Percentiles rank a stretch among this genome's conserved stretches.
phyloP scores from a whole-genome alignment of 1,139 yeast genomes.

The Kurtzmaniella quercitrusa region DNA sequence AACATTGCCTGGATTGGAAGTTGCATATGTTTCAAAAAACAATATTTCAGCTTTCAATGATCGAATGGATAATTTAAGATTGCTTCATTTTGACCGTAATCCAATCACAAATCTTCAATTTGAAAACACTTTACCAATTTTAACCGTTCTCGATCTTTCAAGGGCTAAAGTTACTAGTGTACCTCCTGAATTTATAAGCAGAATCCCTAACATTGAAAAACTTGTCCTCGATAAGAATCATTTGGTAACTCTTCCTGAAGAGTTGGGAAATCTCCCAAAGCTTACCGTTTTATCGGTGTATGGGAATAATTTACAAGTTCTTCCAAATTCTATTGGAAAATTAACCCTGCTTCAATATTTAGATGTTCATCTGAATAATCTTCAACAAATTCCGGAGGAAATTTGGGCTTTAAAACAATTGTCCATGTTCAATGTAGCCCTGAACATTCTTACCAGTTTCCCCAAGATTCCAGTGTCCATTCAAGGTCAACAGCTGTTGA shows the following conservation, averaged over 20 bases:
- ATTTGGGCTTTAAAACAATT: slow-evolving; percentile 63
- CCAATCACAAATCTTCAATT: slow-evolving; percentile 77
- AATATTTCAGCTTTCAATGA: slow-evolving; percentile 69
- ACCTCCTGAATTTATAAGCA: slow-evolving; percentile 59
- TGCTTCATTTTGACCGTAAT: slow-evolving; percentile 52
- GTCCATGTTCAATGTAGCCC: slow-evolving; percentile 66
- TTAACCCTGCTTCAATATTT: slow-evolving; percentile 60
- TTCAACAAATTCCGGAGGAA: slow-evolving; percentile 64
- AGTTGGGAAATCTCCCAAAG: slow-evolving; percentile 55
- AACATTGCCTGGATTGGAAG: slow-evolving; percentile 63
- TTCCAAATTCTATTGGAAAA: slow-evolving; percentile 68
- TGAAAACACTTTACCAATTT: slow-evolving; percentile 49
- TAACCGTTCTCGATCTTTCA: slow-evolving; percentile 72
- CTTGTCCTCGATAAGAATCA: slow-evolving; percentile 80
- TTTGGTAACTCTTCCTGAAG: slow-evolving; percentile 70
- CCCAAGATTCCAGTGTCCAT: slow-evolving; percentile 51
- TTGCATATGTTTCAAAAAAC: slow-evolving; percentile 73
- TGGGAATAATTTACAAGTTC: slow-evolving; percentile 66
- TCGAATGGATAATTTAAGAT: slow-evolving; percentile 52
- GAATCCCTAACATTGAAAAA: slow-evolving; percentile 66
- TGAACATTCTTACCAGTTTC: slow-evolving; percentile 67
- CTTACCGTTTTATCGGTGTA: slow-evolving; percentile 66
- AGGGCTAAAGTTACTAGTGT: slow-evolving; percentile 79
- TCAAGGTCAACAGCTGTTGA: slow-evolving; percentile 26
- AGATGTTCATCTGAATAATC: slow-evolving; percentile 84